Evolutionary conservation across 106 monocot species (phyloP), one percentile per base, ranked within the genome.

Genomic region (Posidonia australis): DNA sequence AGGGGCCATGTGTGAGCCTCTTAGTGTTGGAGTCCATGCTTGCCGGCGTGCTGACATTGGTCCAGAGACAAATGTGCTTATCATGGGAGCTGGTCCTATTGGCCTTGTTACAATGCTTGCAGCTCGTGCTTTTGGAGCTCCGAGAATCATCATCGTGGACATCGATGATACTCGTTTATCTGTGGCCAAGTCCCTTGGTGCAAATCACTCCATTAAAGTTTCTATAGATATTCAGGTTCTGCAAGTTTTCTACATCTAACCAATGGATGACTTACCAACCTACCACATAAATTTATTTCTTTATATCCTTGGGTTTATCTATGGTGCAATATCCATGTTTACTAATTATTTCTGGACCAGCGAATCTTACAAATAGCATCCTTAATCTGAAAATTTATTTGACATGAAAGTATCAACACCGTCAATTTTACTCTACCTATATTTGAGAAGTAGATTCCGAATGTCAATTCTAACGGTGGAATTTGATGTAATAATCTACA

Each of bases 1-100:
- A 78, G 94, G 94, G 10, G 94, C 94, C 28, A 96, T 96, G 94
- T 96, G 94, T 73, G 94, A 96, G 60, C 94, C 94, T 24, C 94
- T 96, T 13, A 96, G 94, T 63, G 94, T 96, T 54, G 94, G 86
- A 32, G 60, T 96, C 51, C 82, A 96, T 73, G 94, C 94, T 58
- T 87, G 94, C 43, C 77, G 94, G 13, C 84, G 90, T 59, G 90
- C 90, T 52, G 60, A 53, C 25, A 60, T 96, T 66, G 84, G 90
- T 27, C 82, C 90, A 25, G 84, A 90, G 66, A 90, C 82, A 28
- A 84, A 74, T 67, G 90, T 87, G 46, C 80, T 96, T 10, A 77
- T 96, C 54, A 77, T 96, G 84, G 94, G 94, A 21, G 86, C 94
- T 49, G 90, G 94, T 31, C 90, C 94, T n/a, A 96, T 96, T 62